A percentile compares a stretch with the other conserved stretches of the same genome.
These are phyloP conservation scores for Aureobasidium melanogenum DNA, from an alignment of 2,329 filamentous ascomycete genomes.

Conservation along the genomic window DNA sequence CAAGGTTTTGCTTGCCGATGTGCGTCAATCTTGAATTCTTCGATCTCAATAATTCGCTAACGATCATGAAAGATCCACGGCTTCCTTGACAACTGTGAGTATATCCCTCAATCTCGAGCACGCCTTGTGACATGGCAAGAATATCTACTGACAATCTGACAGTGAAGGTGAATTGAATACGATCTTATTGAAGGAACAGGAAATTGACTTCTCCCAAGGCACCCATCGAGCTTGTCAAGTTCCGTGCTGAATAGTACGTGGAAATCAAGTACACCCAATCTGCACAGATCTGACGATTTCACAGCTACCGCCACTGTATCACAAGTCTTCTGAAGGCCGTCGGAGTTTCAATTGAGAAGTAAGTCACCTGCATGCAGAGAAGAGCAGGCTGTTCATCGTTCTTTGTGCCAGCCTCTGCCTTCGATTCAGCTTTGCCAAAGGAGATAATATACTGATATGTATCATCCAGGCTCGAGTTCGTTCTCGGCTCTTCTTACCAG, in stretches of 20 bases:
- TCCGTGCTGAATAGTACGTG: conserved; percentile 59
- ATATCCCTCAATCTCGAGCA: not conserved
- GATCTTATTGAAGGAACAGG: too few species aligned
- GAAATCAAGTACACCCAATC: not conserved
- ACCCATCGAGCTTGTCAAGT: conserved; percentile 76
- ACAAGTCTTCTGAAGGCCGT: conserved; percentile 67
- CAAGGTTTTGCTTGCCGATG: conserved; percentile 28
- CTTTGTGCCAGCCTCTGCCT: not conserved
- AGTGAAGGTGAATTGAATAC: not conserved
- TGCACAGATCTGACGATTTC: not conserved
- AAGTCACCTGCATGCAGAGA: conserved; percentile 22
- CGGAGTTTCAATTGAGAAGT: conserved; percentile 59
- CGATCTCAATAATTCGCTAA: not conserved
- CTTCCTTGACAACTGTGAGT: conserved; percentile 52
- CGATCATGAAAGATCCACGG: conserved; percentile 44
- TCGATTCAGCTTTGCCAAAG: not conserved
- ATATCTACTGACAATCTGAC: not conserved
- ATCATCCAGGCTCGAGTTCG: conserved; percentile 58
- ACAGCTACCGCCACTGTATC: conserved; percentile 62
- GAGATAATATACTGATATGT: not conserved
- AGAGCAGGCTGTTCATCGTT: not conserved
- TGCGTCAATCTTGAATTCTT: not conserved
- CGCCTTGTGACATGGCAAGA: conserved; percentile 17
- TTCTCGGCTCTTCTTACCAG: conserved; percentile 57
- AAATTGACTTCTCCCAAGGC: conserved; percentile 36